phyloP scores from a whole-genome alignment of 2,329 filamentous ascomycete species.

The Atkinsonella texensis region DNA sequence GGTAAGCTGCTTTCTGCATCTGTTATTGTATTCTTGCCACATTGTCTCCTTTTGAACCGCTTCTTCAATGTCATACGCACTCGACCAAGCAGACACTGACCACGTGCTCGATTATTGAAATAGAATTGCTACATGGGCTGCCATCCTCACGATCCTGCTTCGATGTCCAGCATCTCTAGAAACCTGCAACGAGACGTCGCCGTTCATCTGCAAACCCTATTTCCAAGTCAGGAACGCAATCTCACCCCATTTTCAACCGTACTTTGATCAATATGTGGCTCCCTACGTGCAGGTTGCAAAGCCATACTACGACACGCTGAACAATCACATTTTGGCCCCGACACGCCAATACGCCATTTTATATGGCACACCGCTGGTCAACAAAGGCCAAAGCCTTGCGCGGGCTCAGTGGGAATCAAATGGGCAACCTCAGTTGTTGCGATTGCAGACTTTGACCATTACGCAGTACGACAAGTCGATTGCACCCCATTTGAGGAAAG shows the following conservation, averaged over 20 bases:
- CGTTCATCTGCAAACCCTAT: slow-evolving; percentile 76
- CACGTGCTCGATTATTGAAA: not conserved
- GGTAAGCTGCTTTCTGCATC: slow-evolving; percentile 27
- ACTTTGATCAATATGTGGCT: slow-evolving; percentile 73
- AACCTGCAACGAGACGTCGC: slow-evolving; percentile 56
- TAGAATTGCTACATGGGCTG: slow-evolving; percentile 77
- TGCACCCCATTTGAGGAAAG: slow-evolving; percentile 60
- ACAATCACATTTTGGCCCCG: slow-evolving; percentile 57
- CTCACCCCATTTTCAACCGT: slow-evolving; percentile 67
- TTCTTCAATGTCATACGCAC: not conserved
- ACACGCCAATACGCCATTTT: slow-evolving; percentile 52
- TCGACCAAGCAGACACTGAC: not conserved
- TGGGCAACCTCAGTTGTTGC: slow-evolving; percentile 61
- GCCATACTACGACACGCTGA: slow-evolving; percentile 58
- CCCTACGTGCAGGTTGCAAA: slow-evolving; percentile 67
- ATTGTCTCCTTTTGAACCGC: not conserved
- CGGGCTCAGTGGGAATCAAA: slow-evolving; percentile 67
- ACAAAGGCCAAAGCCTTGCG: slow-evolving; percentile 54
- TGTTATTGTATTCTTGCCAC: not conserved
- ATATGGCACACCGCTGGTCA: slow-evolving; percentile 63
- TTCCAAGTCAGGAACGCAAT: slow-evolving; percentile 50
- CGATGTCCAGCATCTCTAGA: slow-evolving; percentile 64
- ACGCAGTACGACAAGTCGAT: slow-evolving; percentile 59
- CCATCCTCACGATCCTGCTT: slow-evolving; percentile 68
- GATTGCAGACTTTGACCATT: slow-evolving; percentile 48